Base-by-base conservation (phyloP, 2,329 filamentous ascomycete species). In the Pezicula neosporulosa region DNA sequence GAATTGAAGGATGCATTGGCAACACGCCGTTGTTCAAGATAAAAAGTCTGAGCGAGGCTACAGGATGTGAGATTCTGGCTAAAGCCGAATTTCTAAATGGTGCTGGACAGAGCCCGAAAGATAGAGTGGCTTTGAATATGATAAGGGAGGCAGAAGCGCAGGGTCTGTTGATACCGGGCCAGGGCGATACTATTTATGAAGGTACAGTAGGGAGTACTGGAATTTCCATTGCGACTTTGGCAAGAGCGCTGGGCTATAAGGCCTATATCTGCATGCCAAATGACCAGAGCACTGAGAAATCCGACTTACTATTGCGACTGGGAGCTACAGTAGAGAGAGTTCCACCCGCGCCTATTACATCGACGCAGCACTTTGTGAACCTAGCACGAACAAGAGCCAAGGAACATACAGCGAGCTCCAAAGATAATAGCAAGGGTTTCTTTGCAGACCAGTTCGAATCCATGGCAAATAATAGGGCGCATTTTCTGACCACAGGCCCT, bases 401-500 rank as follows among this genome's bases (percentile, higher is more conserved):
- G 47, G 85, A 90, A 60, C 92, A 97, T 66, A 89, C 86, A 1
- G 72, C 68, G 0, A 73, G 76, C 8, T 66, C 73, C 1, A 63
- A 69, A 12, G 81, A 82, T 60, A 77, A 75, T 35, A 93, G 90
- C 57, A 77, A 82, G 47, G 94, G 94, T 19, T 92, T 96, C 71
- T 99, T 97, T 67, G 91, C 93, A 1, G 89, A 99, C 68, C 94
- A 99, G 67, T 99, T 99, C 66, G 94, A 99, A 72, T 93, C 88
- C 24, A 76, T 83, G 47, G 89, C 91, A 30, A 99, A 99, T 70
- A 96, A 87, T 80, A 77, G 80, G 43, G 92, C 94, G 1, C 94
- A 99, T 72, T 84, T 86, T 61, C 75, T 79, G 18, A 82, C 83
- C 13, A 99, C 94, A 0, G 94, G 94, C 0, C 94, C 93, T 0